Evolutionary conservation across 2,329 filamentous ascomycete genomes (phyloP).

Genomic region (Coniella lustricola): DNA sequence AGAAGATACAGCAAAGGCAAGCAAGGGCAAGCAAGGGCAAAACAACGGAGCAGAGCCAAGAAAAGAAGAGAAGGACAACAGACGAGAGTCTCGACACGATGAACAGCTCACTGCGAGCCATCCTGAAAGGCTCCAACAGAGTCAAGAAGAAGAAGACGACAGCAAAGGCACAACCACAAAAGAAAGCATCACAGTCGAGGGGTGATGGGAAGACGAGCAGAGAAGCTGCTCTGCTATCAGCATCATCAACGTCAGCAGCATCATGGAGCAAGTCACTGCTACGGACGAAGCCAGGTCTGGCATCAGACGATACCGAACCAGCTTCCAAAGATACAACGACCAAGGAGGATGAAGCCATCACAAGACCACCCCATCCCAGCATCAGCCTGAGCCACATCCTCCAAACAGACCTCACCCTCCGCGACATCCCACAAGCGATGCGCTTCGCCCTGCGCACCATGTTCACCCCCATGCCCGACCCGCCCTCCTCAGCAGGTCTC

Average conservation of each 20-base stretch:
- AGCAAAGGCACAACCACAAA: too few species aligned
- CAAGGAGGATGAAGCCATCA: conserved; percentile 23
- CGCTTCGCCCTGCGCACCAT: conserved; percentile 53
- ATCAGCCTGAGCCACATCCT: conserved; percentile 54
- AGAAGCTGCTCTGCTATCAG: not conserved
- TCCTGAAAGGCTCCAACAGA: conserved; percentile 19
- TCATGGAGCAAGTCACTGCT: conserved; percentile 17
- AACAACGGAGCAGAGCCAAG: not conserved
- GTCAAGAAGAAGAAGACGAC: conserved; percentile 17
- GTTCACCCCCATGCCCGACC: conserved; percentile 57
- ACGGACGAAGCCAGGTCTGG: conserved; percentile 13
- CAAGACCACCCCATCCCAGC: conserved; percentile 40
- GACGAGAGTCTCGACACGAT: conserved; percentile 1
- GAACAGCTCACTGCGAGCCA: conserved; percentile 18
- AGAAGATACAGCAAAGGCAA: not conserved
- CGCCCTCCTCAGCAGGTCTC: conserved; percentile 45
- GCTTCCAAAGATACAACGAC: not conserved
- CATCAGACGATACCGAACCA: not conserved
- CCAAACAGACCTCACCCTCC: conserved; percentile 47
- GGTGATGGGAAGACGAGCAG: too few species aligned
- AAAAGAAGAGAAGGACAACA: not conserved
- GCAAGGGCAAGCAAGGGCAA: not conserved
- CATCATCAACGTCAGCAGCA: conserved; percentile 10
- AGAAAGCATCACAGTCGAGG: too few species aligned
- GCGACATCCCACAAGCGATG: conserved; percentile 59